Base-by-base conservation (phyloP, 2,329 filamentous ascomycete genomes). In the Diaporthe sp. region DNA sequence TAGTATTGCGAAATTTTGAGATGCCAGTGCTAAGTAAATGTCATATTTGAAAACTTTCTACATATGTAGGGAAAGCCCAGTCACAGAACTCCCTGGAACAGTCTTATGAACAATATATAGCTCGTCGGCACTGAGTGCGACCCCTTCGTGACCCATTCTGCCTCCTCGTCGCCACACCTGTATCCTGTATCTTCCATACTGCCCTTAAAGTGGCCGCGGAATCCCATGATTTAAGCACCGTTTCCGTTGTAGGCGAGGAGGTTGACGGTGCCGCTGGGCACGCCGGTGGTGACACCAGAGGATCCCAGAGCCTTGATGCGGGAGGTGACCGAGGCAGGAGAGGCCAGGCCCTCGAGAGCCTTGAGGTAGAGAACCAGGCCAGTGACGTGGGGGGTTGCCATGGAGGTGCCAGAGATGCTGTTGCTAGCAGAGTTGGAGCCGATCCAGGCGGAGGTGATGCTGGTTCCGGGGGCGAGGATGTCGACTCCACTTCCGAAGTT, bases 381-480 rank as follows among this genome's bases (percentile, higher is more conserved):
- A 35, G 89, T 85, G 70, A 93, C 84, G 78, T 92, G 90, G 0
- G 91, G 91, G 5, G 86, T 83, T 2, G 91, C 89, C 90, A 92
- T 92, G 44, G 87, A 90, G 6, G 91, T 93, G 44, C 91, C 91
- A 13, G 85, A 88, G 78, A 91, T 85, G 37, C 79, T 85, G 63
- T 82, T 82, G 27, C 80, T 86, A 32, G 88, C 84, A 4, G 53
- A 19, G 15, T 25, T 44, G 35, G 73, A 73, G 2, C 82, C 81
- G 71, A 84, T 84, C 82, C 83, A 88, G 0, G 87, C 78, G 2
- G 86, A 88, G 0, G 84, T 74, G 47, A 89, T 79, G n/a, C 71
- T 75, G 5, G 83, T 80, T 4, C 87, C 87, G 0, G 87, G 86
- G 0, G 85, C 87, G 68, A 87, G 84, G 65, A 88, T 79, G 61